Evolutionary conservation across 2,329 filamentous ascomycete genomes (phyloP).

Genomic region (Onygenales sp.): DNA sequence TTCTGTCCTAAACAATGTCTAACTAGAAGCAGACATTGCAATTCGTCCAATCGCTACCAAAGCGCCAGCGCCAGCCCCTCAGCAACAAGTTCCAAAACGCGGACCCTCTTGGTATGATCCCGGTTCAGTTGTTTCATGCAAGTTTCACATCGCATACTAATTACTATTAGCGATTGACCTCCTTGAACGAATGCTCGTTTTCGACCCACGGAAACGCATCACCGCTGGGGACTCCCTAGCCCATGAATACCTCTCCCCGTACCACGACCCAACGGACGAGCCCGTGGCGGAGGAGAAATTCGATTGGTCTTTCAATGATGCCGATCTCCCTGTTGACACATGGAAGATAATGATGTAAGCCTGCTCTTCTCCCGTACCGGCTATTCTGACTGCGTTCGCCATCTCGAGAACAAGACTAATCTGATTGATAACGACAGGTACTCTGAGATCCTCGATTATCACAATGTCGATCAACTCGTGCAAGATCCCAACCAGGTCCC

Average conservation of each 20-base stretch:
- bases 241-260: constrained; percentile 89
- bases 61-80: constrained; percentile 82
- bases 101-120: constrained; percentile 62
- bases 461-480: constrained; percentile 64
- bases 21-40: constrained; percentile 60
- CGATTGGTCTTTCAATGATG: constrained; percentile 99
- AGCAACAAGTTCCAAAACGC: constrained; percentile 90
- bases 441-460: constrained; percentile 96
- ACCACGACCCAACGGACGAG: constrained; percentile 96
- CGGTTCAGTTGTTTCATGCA: not conserved
- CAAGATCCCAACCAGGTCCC: constrained; percentile 14
- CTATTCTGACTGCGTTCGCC: not conserved
- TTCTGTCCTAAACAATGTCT: not conserved
- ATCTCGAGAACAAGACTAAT: not conserved
- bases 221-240: constrained; percentile 76
- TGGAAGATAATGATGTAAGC: constrained; percentile 99
- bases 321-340: constrained; percentile 93
- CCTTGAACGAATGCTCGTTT: constrained; percentile 93
- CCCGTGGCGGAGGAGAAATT: constrained; percentile 95
- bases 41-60: constrained; percentile 95
- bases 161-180: constrained; percentile 67
- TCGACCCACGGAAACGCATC: constrained; percentile 93
- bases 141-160: constrained; percentile 8
- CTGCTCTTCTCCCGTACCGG: not conserved
- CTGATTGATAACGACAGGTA: constrained; percentile 54